These are phyloP conservation scores for Clitopilus passeckerianus DNA, from an alignment of 768 basidiomycete genomes.

Conservation along the genomic window DNA sequence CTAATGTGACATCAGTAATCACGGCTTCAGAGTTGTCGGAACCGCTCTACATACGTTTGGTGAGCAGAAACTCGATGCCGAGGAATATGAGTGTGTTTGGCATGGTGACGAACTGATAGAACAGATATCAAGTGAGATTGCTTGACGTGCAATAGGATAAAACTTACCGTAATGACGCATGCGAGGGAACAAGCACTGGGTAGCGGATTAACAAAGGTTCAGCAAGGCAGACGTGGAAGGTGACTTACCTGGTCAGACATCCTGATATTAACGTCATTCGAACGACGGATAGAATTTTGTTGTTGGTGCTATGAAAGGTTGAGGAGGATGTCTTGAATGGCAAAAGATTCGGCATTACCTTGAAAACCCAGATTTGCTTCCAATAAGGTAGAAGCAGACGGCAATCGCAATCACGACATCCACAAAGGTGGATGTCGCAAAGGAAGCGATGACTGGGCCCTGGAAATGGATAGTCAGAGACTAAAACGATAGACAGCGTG, in stretches of 20 bases:
- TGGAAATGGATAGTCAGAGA: too few relatives aligned
- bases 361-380: slow-evolving; percentile 4
- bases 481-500: background rate
- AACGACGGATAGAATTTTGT: slow-evolving; percentile 3
- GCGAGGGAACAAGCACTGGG: slow-evolving; percentile 2
- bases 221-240: background rate
- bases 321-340: background rate
- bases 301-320: slow-evolving; percentile 4
- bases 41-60: slow-evolving; percentile 1
- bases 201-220: background rate
- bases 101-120: slow-evolving; percentile 1
- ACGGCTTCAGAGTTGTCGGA: background rate
- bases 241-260: slow-evolving; percentile 1
- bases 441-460: slow-evolving; percentile 9
- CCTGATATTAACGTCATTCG: slow-evolving; percentile 5
- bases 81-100: slow-evolving; percentile 4
- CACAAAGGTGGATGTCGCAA: slow-evolving; percentile 9
- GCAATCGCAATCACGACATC: slow-evolving; percentile 11
- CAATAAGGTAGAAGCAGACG: slow-evolving; percentile 12
- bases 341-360: background rate
- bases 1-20: background rate
- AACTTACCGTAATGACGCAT: slow-evolving; percentile 1
- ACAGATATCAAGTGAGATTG: background rate
- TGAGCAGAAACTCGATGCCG: slow-evolving; percentile 5
- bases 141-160: background rate